Percentiles rank a stretch among this genome's conserved stretches.
Evolutionary conservation across 2,329 filamentous ascomycete genomes (phyloP).

Genomic region (Paraphoma sp.): DNA sequence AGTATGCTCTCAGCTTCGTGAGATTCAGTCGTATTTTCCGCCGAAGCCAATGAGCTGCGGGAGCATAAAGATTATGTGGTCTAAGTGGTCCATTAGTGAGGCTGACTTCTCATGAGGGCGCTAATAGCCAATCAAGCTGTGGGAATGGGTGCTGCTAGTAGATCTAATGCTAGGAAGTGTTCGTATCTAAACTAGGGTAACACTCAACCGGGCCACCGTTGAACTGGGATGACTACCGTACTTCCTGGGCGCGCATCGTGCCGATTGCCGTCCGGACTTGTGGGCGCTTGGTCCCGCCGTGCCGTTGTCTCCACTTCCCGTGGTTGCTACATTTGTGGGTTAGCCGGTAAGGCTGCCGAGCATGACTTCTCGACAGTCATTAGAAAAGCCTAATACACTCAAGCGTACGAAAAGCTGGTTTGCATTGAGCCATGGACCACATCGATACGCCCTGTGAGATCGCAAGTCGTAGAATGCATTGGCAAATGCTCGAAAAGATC

Average conservation of each 20-base stretch:
- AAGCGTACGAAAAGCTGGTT: neutral
- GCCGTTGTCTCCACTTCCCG: constrained; percentile 11
- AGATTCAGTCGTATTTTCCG: neutral
- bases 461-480: no score
- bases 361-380: neutral
- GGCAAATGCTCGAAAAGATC: no score
- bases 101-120: neutral
- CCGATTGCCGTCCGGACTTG: neutral
- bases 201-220: no score
- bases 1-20: neutral
- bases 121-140: neutral
- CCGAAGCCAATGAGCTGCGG: neutral
- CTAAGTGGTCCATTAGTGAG: neutral
- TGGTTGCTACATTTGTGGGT: constrained; percentile 1
- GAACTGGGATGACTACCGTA: no score
- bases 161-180: no score
- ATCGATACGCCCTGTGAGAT: no score
- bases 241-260: no score
- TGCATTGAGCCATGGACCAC: no score
- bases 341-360: constrained; percentile 3
- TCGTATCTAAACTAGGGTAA: no score
- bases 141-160: no score
- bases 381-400: no score
- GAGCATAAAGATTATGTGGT: neutral
- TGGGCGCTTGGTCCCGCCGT: constrained; percentile 4